Evolutionary conservation across 2,329 filamentous ascomycete species (phyloP).

Genomic region (Bipolaris gigantea): DNA sequence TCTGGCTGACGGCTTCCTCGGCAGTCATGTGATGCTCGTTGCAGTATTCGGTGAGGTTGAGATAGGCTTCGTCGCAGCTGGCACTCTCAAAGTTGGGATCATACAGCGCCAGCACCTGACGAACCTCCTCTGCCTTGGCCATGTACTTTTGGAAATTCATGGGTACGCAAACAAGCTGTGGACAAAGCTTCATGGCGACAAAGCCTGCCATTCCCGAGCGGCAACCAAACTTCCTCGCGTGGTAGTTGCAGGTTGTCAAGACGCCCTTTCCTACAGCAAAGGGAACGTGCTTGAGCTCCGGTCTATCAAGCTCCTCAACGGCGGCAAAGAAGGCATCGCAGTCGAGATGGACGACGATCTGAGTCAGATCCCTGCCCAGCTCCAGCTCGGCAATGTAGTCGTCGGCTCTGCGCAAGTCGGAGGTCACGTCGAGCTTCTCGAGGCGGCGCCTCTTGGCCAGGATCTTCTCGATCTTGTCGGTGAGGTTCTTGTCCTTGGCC

Average conservation of each 20-base stretch:
- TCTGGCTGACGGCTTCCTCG: constrained; percentile 72
- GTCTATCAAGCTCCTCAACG: constrained; percentile 74
- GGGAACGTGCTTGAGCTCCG: constrained; percentile 81
- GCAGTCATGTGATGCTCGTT: constrained; percentile 66
- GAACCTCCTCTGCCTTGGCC: constrained; percentile 84
- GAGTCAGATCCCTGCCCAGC: constrained; percentile 74
- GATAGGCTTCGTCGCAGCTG: constrained; percentile 93
- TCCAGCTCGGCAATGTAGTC: constrained; percentile 81
- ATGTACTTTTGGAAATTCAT: constrained; percentile 90
- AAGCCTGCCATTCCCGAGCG: constrained; percentile 95
- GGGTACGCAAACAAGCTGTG: constrained; percentile 77
- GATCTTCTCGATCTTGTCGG: constrained; percentile 81
- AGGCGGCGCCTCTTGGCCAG: constrained; percentile 73
- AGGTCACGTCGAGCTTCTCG: constrained; percentile 72
- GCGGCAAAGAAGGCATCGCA: constrained; percentile 98
- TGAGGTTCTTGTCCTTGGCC: constrained; percentile 76
- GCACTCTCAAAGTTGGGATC: constrained; percentile 90
- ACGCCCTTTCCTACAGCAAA: constrained; percentile 85
- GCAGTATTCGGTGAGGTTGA: constrained; percentile 91
- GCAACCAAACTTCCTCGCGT: constrained; percentile 85
- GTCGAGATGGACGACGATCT: constrained; percentile 87
- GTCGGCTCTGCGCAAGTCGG: constrained; percentile 75
- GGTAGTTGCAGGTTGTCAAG: constrained; percentile 79
- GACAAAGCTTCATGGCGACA: constrained; percentile 92
- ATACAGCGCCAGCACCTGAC: constrained; percentile 80